Percentiles rank a stretch among this genome's conserved stretches.
These are phyloP conservation scores for Penicillium oxalicum DNA, from an alignment of 2,329 filamentous ascomycete genomes.

Conservation along the genomic window DNA sequence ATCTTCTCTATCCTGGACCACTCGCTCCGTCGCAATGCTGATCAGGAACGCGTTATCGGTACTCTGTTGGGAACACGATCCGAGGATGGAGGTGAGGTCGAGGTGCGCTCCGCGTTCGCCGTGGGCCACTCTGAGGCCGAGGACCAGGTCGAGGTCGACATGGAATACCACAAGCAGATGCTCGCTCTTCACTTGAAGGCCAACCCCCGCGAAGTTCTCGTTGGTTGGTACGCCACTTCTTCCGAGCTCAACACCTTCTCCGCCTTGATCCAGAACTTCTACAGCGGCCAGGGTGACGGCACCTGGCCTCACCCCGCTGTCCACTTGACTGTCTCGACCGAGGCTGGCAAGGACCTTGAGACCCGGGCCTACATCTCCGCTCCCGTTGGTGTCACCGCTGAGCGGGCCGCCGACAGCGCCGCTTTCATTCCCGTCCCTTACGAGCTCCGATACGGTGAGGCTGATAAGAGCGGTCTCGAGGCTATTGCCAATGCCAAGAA, in stretches of 20 bases:
- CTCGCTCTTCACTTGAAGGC: slow-evolving; percentile 89
- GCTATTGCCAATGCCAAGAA: slow-evolving; percentile 78
- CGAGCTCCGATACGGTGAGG: slow-evolving; percentile 82
- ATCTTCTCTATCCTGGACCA: slow-evolving; percentile 74
- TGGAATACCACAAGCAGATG: slow-evolving; percentile 99
- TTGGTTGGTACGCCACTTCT: slow-evolving; percentile 98
- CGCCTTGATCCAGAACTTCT: slow-evolving; percentile 99
- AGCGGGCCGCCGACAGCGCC: slow-evolving; percentile 91
- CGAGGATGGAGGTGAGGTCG: slow-evolving; percentile 94
- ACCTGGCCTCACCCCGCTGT: slow-evolving; percentile 97
- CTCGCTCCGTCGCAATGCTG: slow-evolving; percentile 81
- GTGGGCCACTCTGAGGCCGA: slow-evolving; percentile 97
- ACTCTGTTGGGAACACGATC: slow-evolving; percentile 87
- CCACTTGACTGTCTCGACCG: slow-evolving; percentile 89
- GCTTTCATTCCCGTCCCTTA: slow-evolving; percentile 97
- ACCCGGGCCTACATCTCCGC: slow-evolving; percentile 92
- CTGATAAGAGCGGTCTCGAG: slow-evolving; percentile 71
- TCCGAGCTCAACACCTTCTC: slow-evolving; percentile 97
- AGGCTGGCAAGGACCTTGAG: slow-evolving; percentile 81
- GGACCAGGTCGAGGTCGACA: slow-evolving; percentile 98
- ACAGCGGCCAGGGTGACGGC: slow-evolving; percentile 91
- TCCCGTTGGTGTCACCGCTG: slow-evolving; percentile 87
- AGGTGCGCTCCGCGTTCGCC: slow-evolving; percentile 93
- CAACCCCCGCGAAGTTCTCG: slow-evolving; percentile 84
- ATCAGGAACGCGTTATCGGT: slow-evolving; percentile 93